Evolutionary conservation across 306 rosid genomes (phyloP).

Genomic region (Cicer chorassanicum): DNA sequence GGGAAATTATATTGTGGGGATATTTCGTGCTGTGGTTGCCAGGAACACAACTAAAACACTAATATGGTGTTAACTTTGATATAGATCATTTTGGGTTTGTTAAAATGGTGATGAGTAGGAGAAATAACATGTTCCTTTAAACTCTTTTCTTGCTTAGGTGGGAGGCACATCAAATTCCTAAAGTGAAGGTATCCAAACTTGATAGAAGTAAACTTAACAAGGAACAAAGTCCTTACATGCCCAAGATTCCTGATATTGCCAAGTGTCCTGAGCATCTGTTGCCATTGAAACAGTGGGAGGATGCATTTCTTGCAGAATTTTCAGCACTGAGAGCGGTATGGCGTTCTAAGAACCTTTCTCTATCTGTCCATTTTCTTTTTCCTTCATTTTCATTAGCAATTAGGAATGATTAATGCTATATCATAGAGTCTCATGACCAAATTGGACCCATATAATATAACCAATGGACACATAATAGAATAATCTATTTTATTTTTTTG

Average conservation of each 20-base stretch:
- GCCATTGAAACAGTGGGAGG: constrained; percentile 87
- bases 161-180: constrained; percentile 86
- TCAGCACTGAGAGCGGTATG: constrained; percentile 72
- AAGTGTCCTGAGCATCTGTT: constrained; percentile 78
- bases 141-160: constrained; percentile 59
- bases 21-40: background rate
- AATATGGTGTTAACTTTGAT: background rate
- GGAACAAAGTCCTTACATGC: constrained; percentile 91
- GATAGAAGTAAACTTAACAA: constrained; percentile 64
- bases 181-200: constrained; percentile 81
- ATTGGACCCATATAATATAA: constrained; percentile 19
- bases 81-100: constrained; percentile 15
- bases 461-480: background rate
- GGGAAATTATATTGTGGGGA: background rate
- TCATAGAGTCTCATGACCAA: background rate
- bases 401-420: background rate
- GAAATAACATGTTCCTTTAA: constrained; percentile 24
- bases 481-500: constrained; percentile 17
- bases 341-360: constrained; percentile 22
- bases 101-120: constrained; percentile 27
- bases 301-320: constrained; percentile 76
- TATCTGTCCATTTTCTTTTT: background rate
- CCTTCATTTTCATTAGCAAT: constrained; percentile 4
- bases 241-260: constrained; percentile 80
- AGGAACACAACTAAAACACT: background rate